These are phyloP conservation scores for Isabelozyma gotoi DNA, from an alignment of 805 yeast species.

Conservation along the genomic window DNA sequence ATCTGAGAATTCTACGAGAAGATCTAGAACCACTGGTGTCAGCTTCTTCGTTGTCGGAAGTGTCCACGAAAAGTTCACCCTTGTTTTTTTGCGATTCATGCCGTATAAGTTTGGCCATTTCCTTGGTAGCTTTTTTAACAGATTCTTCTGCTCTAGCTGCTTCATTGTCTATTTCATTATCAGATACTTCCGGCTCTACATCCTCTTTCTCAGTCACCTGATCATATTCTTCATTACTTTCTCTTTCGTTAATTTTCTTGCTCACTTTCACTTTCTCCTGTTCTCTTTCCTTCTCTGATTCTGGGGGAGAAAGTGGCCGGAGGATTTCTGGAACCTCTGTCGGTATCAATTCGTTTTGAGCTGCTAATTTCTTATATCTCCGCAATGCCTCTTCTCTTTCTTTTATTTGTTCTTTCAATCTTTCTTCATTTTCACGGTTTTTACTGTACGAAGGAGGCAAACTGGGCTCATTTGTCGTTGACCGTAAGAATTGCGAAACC, in stretches of 20 bases:
- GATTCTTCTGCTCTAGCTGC: slow-evolving; percentile 1
- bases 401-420: slow-evolving; percentile 32
- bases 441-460: slow-evolving; percentile 82
- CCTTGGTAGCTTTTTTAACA: slow-evolving; percentile 2
- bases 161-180: slow-evolving; percentile 5
- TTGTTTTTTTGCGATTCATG: not conserved
- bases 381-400: slow-evolving; percentile 16
- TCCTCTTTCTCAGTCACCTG: slow-evolving; percentile 5
- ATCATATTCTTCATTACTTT: not conserved
- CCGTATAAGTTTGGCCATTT: slow-evolving; percentile 12
- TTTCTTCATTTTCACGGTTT: slow-evolving; percentile 54
- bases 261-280: not conserved
- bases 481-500: slow-evolving; percentile 68
- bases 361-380: slow-evolving; percentile 22
- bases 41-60: not conserved
- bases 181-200: slow-evolving; percentile 6
- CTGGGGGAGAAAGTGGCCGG: no score
- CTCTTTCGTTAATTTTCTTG: not conserved
- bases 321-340: not conserved
- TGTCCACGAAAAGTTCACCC: not conserved
- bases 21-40: no score
- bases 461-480: slow-evolving; percentile 34
- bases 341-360: slow-evolving; percentile 5
- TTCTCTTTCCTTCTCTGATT: not conserved
- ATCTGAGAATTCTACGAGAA: not conserved